Evolutionary conservation across 495 filamentous ascomycete species (phyloP).

Genomic region (Halenospora varia): DNA sequence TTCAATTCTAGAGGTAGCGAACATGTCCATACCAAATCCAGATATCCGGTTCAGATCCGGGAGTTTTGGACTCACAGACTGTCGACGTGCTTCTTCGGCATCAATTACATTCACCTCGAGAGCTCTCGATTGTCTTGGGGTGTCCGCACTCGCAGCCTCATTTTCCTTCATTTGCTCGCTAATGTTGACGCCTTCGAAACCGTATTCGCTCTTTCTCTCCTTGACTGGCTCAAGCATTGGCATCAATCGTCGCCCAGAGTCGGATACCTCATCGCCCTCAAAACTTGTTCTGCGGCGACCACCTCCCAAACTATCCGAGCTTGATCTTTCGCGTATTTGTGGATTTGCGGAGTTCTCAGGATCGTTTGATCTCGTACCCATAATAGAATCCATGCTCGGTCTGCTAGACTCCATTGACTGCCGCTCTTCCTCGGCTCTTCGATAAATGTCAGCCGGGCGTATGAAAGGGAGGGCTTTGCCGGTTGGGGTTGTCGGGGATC

Average conservation of each 20-base stretch:
- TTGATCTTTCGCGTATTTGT: slow-evolving; percentile 8
- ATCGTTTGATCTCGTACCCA: slow-evolving; percentile 13
- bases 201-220: slow-evolving; percentile 57
- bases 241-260: slow-evolving; percentile 28
- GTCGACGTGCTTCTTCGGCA: slow-evolving; percentile 9
- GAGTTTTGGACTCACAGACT: slow-evolving; percentile 49
- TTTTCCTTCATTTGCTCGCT: slow-evolving; percentile 3
- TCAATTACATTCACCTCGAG: not conserved
- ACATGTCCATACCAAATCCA: slow-evolving; percentile 48
- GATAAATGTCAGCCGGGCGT: slow-evolving; percentile 77
- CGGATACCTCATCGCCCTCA: slow-evolving; percentile 25
- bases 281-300: slow-evolving; percentile 22
- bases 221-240: slow-evolving; percentile 48
- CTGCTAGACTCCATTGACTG: slow-evolving; percentile 48
- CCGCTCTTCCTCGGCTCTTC: slow-evolving; percentile 62
- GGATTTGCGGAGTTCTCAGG: slow-evolving; percentile 16
- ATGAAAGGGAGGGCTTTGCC: slow-evolving; percentile 58
- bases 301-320: slow-evolving; percentile 10
- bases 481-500: slow-evolving; percentile 8
- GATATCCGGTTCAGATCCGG: slow-evolving; percentile 65
- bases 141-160: not conserved
- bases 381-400: slow-evolving; percentile 38
- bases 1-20: slow-evolving; percentile 4
- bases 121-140: not conserved
- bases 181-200: slow-evolving; percentile 37